Conservation (phyloP, 2,329 filamentous ascomycete species). For the Emmonsiellopsis sp. region DNA sequence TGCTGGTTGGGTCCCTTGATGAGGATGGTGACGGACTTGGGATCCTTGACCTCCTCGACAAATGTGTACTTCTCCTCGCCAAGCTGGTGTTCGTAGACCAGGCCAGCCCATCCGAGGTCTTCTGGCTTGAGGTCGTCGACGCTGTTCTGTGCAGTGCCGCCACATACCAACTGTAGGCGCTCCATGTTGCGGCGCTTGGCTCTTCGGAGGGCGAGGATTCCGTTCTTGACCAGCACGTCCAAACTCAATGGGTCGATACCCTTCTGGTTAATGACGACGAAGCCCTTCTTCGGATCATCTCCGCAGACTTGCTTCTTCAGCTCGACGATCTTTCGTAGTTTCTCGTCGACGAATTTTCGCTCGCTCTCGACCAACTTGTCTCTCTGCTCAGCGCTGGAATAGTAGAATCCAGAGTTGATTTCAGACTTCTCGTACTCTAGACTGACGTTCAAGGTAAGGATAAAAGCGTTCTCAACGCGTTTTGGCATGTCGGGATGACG, state of each 20-base stretch:
- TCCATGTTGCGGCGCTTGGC: constrained; percentile 99
- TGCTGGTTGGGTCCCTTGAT: constrained; percentile 98
- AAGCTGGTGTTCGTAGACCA: constrained; percentile 93
- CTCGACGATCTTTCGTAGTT: constrained; percentile 94
- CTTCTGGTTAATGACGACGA: constrained; percentile 98
- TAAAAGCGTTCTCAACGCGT: constrained; percentile 87
- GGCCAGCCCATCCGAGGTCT: constrained; percentile 86
- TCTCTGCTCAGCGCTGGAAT: constrained; percentile 90
- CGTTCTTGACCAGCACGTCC: constrained; percentile 95
- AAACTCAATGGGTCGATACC: constrained; percentile 94
- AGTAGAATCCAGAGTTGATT: constrained; percentile 98
- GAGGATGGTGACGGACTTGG: constrained; percentile 92
- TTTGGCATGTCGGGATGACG: constrained; percentile 98
- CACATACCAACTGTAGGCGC: constrained; percentile 87
- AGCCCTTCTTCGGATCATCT: constrained; percentile 84
- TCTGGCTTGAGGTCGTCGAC: constrained; percentile 87
- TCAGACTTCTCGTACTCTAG: constrained; percentile 98
- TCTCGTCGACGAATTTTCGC: constrained; percentile 88
- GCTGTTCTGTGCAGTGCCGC: constrained; percentile 86
- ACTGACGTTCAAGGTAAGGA: constrained; percentile 91
- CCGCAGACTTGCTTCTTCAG: constrained; percentile 97
- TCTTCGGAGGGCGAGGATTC: constrained; percentile 84
- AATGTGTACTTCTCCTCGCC: constrained; percentile 99
- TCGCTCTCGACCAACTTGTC: constrained; percentile 98
- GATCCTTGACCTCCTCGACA: constrained; percentile 95